Conservation (phyloP, 768 basidiomycete genomes). For the Tephrocybe sp. region DNA sequence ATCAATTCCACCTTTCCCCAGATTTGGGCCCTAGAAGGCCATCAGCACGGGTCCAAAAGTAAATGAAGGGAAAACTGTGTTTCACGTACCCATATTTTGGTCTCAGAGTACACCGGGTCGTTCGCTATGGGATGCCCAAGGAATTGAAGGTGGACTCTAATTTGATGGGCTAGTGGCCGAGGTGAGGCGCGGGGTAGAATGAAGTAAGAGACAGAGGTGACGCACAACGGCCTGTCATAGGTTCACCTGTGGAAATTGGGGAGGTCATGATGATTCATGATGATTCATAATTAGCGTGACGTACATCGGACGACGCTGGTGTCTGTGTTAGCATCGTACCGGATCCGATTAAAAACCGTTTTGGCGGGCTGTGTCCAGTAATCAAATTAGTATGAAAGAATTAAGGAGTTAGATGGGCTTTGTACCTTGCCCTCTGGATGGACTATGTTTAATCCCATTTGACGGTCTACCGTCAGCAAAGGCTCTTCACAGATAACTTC, state of each 20-base stretch:
- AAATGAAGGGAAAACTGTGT: neutral
- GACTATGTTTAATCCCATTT: conserved; percentile 95
- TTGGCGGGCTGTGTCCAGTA: conserved; percentile 61
- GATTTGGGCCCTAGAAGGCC: conserved; percentile 53
- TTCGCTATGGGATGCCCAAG: conserved; percentile 93
- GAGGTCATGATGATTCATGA: neutral
- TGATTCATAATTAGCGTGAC: conserved; percentile 16
- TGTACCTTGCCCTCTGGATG: conserved; percentile 90
- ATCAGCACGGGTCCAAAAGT: conserved; percentile 1
- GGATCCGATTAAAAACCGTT: conserved; percentile 82
- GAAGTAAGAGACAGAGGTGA: conserved; percentile 12
- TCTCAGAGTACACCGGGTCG: conserved; percentile 88
- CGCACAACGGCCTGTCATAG: conserved; percentile 91
- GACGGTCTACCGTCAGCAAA: conserved; percentile 87
- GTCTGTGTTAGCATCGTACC: conserved; percentile 75
- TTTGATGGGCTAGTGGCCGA: conserved; percentile 96
- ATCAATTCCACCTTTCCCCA: conserved; percentile 83
- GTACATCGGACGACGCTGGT: conserved; percentile 86
- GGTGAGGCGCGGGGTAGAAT: no score
- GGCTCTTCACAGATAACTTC: conserved; percentile 85
- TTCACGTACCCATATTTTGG: conserved; percentile 65
- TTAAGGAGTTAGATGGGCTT: neutral
- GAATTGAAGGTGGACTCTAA: conserved; percentile 94
- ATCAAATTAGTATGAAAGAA: neutral
- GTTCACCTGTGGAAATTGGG: conserved; percentile 53